Evolutionary conservation across 2,329 filamentous ascomycete species (phyloP).

Genomic region (Trichoderma endophyticum): DNA sequence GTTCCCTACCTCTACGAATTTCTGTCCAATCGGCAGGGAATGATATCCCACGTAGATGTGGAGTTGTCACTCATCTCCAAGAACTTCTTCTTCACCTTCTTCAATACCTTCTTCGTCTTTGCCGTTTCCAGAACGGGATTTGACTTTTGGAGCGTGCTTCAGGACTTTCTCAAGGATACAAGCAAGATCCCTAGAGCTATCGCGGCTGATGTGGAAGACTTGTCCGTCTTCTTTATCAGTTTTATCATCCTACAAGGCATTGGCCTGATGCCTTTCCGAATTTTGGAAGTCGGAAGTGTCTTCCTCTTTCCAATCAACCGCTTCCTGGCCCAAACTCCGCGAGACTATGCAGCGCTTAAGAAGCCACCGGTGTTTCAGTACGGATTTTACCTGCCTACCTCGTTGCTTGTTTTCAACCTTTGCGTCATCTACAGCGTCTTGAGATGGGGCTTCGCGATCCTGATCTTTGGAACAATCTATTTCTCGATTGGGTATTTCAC

Average conservation of each 20-base stretch:
- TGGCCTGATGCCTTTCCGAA: slow-evolving; percentile 88
- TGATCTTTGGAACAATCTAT: slow-evolving; percentile 79
- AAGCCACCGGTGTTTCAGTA: slow-evolving; percentile 89
- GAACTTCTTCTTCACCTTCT: slow-evolving; percentile 99
- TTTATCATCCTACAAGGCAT: slow-evolving; percentile 91
- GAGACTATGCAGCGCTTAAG: slow-evolving; percentile 80
- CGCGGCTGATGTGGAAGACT: slow-evolving; percentile 68
- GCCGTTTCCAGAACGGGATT: slow-evolving; percentile 82
- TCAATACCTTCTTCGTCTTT: slow-evolving; percentile 97
- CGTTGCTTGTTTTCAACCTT: slow-evolving; percentile 89
- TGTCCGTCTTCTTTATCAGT: slow-evolving; percentile 86
- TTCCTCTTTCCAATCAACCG: slow-evolving; percentile 77
- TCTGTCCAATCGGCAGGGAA: slow-evolving; percentile 85
- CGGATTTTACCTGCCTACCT: slow-evolving; percentile 91
- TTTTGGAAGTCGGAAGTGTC: slow-evolving; percentile 86
- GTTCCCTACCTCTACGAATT: slow-evolving; percentile 95
- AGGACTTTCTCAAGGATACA: slow-evolving; percentile 73
- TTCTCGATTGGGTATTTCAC: slow-evolving; percentile 81
- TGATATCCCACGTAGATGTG: slow-evolving; percentile 91
- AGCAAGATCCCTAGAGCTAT: slow-evolving; percentile 72
- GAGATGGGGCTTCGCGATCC: slow-evolving; percentile 72
- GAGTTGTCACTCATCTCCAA: slow-evolving; percentile 95
- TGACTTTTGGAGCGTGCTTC: slow-evolving; percentile 68
- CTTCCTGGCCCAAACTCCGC: slow-evolving; percentile 77
- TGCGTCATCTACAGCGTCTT: slow-evolving; percentile 93